Base-by-base conservation (phyloP, 805 yeast species). In the Priceomyces haplophilus region DNA sequence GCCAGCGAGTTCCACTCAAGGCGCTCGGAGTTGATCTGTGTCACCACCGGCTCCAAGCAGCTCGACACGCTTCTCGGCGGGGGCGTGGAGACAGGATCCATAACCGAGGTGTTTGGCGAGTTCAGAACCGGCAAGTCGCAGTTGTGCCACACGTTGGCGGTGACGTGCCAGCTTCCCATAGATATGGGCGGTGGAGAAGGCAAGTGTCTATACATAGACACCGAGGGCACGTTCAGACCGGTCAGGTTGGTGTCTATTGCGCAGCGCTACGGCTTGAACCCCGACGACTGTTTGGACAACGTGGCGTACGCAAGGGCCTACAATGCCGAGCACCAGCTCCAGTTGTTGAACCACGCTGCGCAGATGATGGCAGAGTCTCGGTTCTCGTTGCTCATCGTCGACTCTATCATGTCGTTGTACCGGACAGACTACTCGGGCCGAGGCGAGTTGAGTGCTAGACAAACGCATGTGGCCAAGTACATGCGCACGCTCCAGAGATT, bases 151-250 rank as follows among this genome's bases (percentile, higher is more conserved):
- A 93, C 98, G 1, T 73, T 93, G 43, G 96, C 98, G 0, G 96
- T 93, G 5, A 91, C 97, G 2, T 91, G 98, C 62, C 99, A 91
- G 64, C 72, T 93, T 43, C 98, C 98, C 3, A 79, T 91, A 39
- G 97, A 90, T 59, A 84, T 86, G 85, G 97, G 97, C 32, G 99
- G 99, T 47, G 99, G 97, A 40, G 99, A 93, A 68, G 99, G 99
- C 25, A 89, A 93, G 65, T 91, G 97, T 63, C 72, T 93, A 42
- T 93, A 87, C 60, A 90, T 93, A 47, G 99, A 93, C 58, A 91
- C 98, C 0, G 99, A 91, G 61, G 97, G 97, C 15, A 93, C 99
- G 1, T 93, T 93, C 62, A 77, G 99, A 59, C 97, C 98, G 1
- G 84, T 83, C 34, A 78, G 99, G 54, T 72, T 93, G 52, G 85